Percentiles rank a stretch among this genome's conserved stretches.
phyloP scores from a whole-genome alignment of 495 filamentous ascomycete species.

The Cetradonia linearis region DNA sequence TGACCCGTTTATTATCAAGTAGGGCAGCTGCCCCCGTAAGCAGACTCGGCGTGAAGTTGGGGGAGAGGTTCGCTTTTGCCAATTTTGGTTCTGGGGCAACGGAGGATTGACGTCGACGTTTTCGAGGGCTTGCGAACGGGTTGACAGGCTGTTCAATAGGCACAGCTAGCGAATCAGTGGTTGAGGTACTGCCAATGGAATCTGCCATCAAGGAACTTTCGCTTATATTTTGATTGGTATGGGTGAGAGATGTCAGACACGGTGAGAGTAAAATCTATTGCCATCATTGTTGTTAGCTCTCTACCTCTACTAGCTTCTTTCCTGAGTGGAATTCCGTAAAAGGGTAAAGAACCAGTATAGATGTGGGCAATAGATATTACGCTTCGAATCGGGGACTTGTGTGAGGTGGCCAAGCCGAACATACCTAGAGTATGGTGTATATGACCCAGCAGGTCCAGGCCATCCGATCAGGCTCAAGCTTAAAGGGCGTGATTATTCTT shows the following conservation, averaged over 20 bases:
- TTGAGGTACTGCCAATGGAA: conserved; percentile 3
- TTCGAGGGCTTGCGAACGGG: conserved; percentile 19
- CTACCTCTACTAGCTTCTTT: background rate
- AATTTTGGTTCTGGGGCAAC: conserved; percentile 17
- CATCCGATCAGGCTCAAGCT: conserved; percentile 3
- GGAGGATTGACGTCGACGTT: conserved; percentile 21
- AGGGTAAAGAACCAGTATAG: background rate
- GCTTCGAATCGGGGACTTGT: background rate
- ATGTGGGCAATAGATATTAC: background rate
- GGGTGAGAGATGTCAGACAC: background rate
- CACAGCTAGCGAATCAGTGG: conserved; percentile 4
- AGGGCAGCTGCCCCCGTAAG: conserved; percentile 27
- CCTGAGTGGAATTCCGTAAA: background rate
- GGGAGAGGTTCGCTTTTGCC: conserved; percentile 22
- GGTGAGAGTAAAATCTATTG: background rate
- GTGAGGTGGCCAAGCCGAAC: background rate
- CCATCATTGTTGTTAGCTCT: background rate
- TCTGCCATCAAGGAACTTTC: conserved; percentile 16
- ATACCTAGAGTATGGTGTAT: conserved; percentile 6
- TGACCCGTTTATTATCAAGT: conserved; percentile 23
- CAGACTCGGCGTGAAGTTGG: conserved; percentile 19
- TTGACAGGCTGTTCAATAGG: background rate
- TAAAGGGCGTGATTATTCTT: background rate
- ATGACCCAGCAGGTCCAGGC: background rate
- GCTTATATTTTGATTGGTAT: background rate